These are phyloP conservation scores for Solanum pimpinellifolium DNA, from an alignment of 257 asterid genomes.

Conservation along the genomic window DNA sequence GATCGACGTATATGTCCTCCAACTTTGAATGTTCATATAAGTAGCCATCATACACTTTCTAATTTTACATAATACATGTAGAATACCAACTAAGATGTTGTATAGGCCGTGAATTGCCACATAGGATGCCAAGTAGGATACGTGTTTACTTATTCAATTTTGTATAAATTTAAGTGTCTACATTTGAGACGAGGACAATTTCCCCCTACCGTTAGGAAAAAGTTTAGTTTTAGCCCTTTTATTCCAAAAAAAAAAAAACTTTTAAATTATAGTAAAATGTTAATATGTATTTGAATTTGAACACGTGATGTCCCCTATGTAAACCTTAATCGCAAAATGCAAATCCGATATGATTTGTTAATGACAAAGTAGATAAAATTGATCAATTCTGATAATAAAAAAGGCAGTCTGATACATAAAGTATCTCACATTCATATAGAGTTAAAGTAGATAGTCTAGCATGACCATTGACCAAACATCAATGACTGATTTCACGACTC, in stretches of 20 bases:
- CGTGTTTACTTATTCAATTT: background rate
- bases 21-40: background rate
- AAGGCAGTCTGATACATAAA: background rate
- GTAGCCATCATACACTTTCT: background rate
- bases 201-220: background rate
- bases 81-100: background rate
- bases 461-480: background rate
- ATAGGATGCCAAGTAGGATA: background rate
- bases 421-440: too few species aligned
- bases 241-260: background rate
- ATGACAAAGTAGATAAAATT: background rate
- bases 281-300: background rate
- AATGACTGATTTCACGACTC: background rate
- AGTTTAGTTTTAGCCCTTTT: background rate
- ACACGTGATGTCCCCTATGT: background rate
- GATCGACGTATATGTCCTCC: accelerated
- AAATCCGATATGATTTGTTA: background rate
- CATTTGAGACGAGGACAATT: too few species aligned
- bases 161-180: background rate
- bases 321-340: background rate
- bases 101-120: background rate
- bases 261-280: background rate
- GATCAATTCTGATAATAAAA: background rate
- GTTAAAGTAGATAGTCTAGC: background rate
- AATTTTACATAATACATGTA: background rate